These are phyloP conservation scores for Phaeosphaeria sp. DNA, from an alignment of 2,329 filamentous ascomycete species.

Conservation along the genomic window DNA sequence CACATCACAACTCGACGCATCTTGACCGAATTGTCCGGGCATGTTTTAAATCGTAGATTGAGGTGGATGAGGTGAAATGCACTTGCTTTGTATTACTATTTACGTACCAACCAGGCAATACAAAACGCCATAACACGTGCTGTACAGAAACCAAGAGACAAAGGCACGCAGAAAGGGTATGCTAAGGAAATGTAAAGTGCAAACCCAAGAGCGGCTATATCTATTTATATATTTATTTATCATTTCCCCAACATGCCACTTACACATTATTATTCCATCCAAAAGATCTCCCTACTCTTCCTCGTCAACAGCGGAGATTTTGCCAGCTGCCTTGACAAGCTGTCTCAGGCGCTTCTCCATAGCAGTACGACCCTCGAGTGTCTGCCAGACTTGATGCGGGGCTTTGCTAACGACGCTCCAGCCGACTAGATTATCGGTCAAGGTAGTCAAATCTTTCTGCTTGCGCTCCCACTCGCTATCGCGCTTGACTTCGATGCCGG, in stretches of 20 bases:
- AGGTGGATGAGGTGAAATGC: not conserved
- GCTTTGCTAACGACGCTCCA: constrained; percentile 91
- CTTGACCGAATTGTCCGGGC: no score
- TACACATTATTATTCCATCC: not conserved
- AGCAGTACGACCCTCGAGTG: constrained; percentile 70
- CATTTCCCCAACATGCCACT: not conserved
- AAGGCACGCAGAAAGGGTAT: constrained; percentile 1
- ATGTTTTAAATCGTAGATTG: not conserved
- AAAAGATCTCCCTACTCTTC: not conserved
- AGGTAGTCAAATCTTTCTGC: constrained; percentile 80
- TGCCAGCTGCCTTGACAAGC: constrained; percentile 59
- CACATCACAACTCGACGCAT: no score
- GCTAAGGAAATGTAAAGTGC: not conserved
- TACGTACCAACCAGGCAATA: not conserved
- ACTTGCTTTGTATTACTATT: not conserved
- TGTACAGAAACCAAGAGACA: not conserved
- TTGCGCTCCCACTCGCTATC: constrained; percentile 79
- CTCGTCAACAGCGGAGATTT: constrained; percentile 7
- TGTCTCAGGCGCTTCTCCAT: constrained; percentile 81
- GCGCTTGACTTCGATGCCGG: constrained; percentile 71
- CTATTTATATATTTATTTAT: no score
- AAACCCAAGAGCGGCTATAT: not conserved
- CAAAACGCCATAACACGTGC: not conserved
- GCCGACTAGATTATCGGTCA: constrained; percentile 77
- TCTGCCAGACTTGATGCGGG: constrained; percentile 86